Evolutionary conservation across 345 rosid species (phyloP).

Genomic region (Aurinia saxatilis): DNA sequence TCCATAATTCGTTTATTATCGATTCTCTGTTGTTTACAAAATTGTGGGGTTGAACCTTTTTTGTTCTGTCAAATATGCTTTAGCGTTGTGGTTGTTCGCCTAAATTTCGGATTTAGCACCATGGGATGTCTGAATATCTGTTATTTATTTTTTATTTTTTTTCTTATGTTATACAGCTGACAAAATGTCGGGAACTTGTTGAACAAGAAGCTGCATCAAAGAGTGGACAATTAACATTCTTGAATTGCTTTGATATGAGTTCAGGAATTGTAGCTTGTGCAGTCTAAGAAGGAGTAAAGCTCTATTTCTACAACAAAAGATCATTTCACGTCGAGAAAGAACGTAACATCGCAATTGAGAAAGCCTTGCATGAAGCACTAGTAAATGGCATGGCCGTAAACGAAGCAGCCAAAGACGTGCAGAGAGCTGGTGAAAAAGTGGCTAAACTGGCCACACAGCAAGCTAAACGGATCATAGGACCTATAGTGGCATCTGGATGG

Average conservation of each 20-base stretch:
- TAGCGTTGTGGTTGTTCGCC: no score
- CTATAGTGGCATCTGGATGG: slow-evolving; percentile 90
- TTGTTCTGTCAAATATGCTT: not conserved
- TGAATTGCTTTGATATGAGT: slow-evolving; percentile 90
- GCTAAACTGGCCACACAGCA: slow-evolving; percentile 70
- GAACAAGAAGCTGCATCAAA: slow-evolving; percentile 78
- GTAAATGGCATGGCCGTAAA: slow-evolving; percentile 48
- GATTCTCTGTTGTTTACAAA: not conserved
- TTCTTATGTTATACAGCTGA: slow-evolving; percentile 47
- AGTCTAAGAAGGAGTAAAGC: slow-evolving; percentile 84
- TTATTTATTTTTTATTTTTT: not conserved
- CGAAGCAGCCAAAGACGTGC: slow-evolving; percentile 71
- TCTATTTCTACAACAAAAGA: slow-evolving; percentile 75
- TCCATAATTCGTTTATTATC: not conserved
- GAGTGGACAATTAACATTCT: slow-evolving; percentile 81
- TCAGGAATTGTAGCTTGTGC: slow-evolving; percentile 73
- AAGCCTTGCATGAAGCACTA: slow-evolving; percentile 53
- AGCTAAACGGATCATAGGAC: slow-evolving; percentile 82
- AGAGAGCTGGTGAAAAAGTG: slow-evolving; percentile 72
- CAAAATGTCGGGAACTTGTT: slow-evolving; percentile 70
- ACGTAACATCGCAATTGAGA: slow-evolving; percentile 55
- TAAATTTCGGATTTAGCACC: not conserved
- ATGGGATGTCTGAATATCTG: not conserved
- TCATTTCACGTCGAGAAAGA: slow-evolving; percentile 73
- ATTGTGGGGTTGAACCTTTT: not conserved